Percentiles rank a stretch among this genome's conserved stretches.
Evolutionary conservation across 306 rosid genomes (phyloP).

Genomic region (Vigna reflexopilosa): DNA sequence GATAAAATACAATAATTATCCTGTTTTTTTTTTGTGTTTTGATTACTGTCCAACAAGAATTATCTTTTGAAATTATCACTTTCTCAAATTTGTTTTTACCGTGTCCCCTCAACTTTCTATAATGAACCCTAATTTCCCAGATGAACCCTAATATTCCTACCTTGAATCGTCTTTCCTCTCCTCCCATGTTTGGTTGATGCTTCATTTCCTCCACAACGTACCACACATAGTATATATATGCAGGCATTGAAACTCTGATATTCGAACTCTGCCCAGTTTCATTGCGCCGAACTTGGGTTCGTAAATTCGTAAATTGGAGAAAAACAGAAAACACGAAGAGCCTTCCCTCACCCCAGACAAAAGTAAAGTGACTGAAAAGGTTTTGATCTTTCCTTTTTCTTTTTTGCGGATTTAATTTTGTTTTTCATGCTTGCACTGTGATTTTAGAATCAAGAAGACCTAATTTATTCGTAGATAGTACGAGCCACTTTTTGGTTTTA

Average conservation of each 20-base stretch:
- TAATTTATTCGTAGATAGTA: background rate
- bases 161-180: background rate
- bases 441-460: background rate
- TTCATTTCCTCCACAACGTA: background rate
- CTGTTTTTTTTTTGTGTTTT: no score
- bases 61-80: no score
- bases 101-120: no score
- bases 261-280: background rate
- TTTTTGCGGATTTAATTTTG: background rate
- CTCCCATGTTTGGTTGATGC: background rate
- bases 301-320: background rate
- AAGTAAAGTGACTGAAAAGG: background rate
- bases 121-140: background rate
- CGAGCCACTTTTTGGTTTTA: no score
- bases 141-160: conserved; percentile 10
- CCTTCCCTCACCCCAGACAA: no score
- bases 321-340: background rate
- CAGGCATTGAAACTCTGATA: background rate
- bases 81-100: no score
- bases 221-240: background rate
- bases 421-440: background rate
- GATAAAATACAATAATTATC: no score
- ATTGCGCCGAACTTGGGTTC: background rate
- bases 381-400: background rate
- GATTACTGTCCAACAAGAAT: no score